phyloP scores from a whole-genome alignment of 208 protist species.

The Leishmania turanica region DNA sequence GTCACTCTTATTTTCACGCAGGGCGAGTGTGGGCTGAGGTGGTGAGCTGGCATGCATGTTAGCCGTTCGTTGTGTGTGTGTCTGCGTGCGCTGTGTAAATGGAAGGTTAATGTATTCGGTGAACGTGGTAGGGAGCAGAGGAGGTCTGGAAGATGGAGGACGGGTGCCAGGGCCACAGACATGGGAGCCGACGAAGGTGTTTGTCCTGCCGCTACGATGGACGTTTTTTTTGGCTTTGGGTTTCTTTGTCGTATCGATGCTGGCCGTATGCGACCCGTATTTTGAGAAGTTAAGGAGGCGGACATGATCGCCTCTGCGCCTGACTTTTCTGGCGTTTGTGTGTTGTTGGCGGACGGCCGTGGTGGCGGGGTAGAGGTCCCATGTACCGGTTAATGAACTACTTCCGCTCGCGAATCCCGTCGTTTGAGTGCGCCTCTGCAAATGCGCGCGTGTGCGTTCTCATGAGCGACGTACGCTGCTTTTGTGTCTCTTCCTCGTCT shows the following conservation, averaged over 20 bases:
- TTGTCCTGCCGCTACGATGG: not conserved
- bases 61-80: not conserved
- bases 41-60: not conserved
- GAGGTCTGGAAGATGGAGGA: not conserved
- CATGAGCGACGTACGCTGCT: not conserved
- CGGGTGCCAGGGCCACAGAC: not conserved
- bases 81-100: not conserved
- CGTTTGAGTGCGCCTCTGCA: not conserved
- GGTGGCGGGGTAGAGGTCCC: not conserved
- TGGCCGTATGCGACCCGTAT: not conserved
- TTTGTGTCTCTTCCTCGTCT: not conserved
- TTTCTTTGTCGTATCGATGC: slow-evolving; percentile 9
- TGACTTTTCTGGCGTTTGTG: slow-evolving; percentile 1
- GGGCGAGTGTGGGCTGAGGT: too few relatives aligned
- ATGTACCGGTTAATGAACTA: not conserved
- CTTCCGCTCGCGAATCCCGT: not conserved
- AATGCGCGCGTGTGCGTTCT: not conserved
- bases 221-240: slow-evolving; percentile 17
- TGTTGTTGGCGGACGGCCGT: not conserved
- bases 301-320: not conserved
- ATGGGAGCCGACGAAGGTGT: too few relatives aligned
- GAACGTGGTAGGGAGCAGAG: not conserved
- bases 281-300: not conserved
- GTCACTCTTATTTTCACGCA: too few relatives aligned
- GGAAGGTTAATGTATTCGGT: not conserved